Evolutionary conservation across 2,329 filamentous ascomycete species (phyloP).

Genomic region (Claviceps citrina): DNA sequence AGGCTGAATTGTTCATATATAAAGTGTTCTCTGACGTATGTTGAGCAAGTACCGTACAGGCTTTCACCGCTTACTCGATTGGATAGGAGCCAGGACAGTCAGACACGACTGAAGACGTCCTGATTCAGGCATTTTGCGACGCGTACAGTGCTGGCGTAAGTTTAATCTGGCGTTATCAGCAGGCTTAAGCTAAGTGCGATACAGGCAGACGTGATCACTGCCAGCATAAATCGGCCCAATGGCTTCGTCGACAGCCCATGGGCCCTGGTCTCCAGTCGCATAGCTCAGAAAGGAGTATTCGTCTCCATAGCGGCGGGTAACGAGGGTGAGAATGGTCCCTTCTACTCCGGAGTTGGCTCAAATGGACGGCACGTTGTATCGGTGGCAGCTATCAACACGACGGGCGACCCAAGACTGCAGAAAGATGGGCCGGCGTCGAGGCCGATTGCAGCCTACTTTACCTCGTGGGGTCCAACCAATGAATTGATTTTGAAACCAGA

Average conservation of each 20-base stretch:
- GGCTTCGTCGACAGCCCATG: slow-evolving; percentile 28
- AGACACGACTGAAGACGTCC: slow-evolving; percentile 18
- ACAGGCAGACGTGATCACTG: slow-evolving; percentile 29
- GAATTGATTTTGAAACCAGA: slow-evolving; percentile 37
- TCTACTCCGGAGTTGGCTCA: slow-evolving; percentile 24
- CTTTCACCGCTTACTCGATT: neutral
- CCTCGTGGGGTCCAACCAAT: slow-evolving; percentile 36
- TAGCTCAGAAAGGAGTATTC: slow-evolving; percentile 30
- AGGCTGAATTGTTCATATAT: slow-evolving; percentile 28
- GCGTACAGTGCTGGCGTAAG: slow-evolving; percentile 20
- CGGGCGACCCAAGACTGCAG: slow-evolving; percentile 25
- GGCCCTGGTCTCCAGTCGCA: slow-evolving; percentile 25
- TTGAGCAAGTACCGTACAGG: neutral
- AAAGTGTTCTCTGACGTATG: slow-evolving; percentile 25
- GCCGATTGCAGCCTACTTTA: slow-evolving; percentile 28
- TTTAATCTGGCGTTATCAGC: neutral
- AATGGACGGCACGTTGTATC: slow-evolving; percentile 20
- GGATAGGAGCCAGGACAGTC: neutral
- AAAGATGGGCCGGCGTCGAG: slow-evolving; percentile 12
- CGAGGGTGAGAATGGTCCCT: slow-evolving; percentile 31
- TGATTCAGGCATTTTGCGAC: slow-evolving; percentile 23
- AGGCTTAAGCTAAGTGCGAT: neutral
- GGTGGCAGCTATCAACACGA: slow-evolving; percentile 24
- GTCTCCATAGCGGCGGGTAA: slow-evolving; percentile 38
- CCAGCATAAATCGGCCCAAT: slow-evolving; percentile 22